Conservation (phyloP, 345 rosid species). For the Barbarea vulgaris region DNA sequence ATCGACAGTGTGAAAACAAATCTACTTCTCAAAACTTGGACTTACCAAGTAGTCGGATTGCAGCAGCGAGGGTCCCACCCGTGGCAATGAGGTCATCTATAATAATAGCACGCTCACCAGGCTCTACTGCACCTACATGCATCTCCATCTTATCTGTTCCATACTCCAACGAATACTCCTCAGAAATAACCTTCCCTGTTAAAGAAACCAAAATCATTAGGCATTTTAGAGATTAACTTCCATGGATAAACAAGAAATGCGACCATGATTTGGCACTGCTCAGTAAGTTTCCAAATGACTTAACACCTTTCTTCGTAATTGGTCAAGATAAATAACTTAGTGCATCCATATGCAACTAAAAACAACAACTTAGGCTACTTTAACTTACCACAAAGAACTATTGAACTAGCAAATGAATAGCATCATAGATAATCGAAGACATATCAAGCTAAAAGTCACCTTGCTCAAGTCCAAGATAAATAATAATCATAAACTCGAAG, state of each 20-base stretch:
- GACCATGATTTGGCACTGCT: neutral
- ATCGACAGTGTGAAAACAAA: neutral
- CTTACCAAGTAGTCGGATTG: conserved; percentile 90
- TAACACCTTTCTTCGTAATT: neutral
- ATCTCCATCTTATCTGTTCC: conserved; percentile 94
- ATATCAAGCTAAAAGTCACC: neutral
- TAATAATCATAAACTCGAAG: neutral
- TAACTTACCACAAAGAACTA: neutral
- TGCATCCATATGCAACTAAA: neutral
- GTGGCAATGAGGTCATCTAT: conserved; percentile 97
- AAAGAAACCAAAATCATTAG: conserved; percentile 12
- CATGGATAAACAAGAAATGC: neutral
- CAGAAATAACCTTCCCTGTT: conserved; percentile 84
- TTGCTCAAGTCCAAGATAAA: neutral
- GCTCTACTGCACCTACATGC: conserved; percentile 97
- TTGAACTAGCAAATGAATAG: conserved; percentile 7
- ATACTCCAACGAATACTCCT: conserved; percentile 94
- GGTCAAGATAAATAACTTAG: conserved; percentile 1
- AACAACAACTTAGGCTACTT: conserved; percentile 4
- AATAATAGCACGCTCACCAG: conserved; percentile 83
- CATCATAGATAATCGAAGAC: neutral
- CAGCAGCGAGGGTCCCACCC: conserved; percentile 93
- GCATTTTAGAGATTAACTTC: neutral
- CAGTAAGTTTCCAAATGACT: neutral
- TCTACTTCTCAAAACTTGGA: neutral